Conservation (phyloP, 306 rosid genomes). For the Lithocarpus polystachyus region DNA sequence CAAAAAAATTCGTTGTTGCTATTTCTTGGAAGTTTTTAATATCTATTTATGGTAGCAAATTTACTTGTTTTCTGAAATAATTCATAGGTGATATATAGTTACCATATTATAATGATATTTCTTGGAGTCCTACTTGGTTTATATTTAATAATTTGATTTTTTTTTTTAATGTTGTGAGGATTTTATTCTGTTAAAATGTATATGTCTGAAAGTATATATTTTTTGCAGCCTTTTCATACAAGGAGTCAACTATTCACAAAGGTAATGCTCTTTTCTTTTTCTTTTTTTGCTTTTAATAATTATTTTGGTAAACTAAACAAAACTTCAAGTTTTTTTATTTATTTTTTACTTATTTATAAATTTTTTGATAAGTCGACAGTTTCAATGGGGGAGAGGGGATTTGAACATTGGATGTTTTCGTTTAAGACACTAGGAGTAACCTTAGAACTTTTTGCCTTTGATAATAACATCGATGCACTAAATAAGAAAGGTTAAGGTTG, state of each 20-base stretch:
- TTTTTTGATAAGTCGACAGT: too few relatives aligned
- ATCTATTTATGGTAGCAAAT: not conserved
- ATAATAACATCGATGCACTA: not conserved
- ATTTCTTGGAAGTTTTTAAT: not conserved
- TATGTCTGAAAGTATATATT: not conserved
- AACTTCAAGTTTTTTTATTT: too few relatives aligned
- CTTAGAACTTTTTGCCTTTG: too few relatives aligned
- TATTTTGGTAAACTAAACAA: too few relatives aligned
- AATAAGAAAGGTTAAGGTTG: not conserved
- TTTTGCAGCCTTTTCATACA: slow-evolving; percentile 86
- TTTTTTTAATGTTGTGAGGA: not conserved
- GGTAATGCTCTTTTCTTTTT: slow-evolving; percentile 41
- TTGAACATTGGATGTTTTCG: too few relatives aligned
- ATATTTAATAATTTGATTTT: not conserved
- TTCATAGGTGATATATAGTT: slow-evolving; percentile 11
- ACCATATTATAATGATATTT: slow-evolving; percentile 6
- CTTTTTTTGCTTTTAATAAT: too few relatives aligned
- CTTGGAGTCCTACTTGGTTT: slow-evolving; percentile 11
- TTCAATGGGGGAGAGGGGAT: too few relatives aligned
- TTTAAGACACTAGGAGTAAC: too few relatives aligned
- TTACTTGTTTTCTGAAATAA: not conserved
- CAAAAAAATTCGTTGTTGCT: not conserved
- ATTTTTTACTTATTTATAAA: too few relatives aligned
- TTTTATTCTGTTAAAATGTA: slow-evolving; percentile 2
- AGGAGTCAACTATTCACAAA: slow-evolving; percentile 75